phyloP scores from a whole-genome alignment of 768 basidiomycete genomes.

The Boletus rex-veris region DNA sequence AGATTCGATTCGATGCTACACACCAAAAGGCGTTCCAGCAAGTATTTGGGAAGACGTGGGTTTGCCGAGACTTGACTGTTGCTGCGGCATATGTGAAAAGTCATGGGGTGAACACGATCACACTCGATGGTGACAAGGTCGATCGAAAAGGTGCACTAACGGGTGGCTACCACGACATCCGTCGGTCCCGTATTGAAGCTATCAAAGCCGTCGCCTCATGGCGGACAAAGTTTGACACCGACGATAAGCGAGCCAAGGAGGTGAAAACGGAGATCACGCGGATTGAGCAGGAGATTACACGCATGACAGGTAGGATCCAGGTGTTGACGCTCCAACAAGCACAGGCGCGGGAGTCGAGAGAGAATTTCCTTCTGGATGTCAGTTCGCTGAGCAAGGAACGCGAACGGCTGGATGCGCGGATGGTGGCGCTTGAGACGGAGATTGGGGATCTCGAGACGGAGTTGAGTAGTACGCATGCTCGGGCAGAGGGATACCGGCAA shows the following conservation, averaged over 20 bases:
- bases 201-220: constrained; percentile 75
- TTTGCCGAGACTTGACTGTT: constrained; percentile 88
- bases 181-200: constrained; percentile 84
- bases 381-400: constrained; percentile 59
- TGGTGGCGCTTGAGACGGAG: constrained; percentile 61
- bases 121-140: constrained; percentile 95
- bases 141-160: constrained; percentile 95
- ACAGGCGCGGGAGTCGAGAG: constrained; percentile 65
- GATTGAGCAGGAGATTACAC: constrained; percentile 86
- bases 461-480: constrained; percentile 55
- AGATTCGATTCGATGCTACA: constrained; percentile 68
- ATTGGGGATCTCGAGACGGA: constrained; percentile 73
- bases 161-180: constrained; percentile 92
- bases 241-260: constrained; percentile 62
- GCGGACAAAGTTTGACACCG: constrained; percentile 66
- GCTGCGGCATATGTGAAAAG: constrained; percentile 93
- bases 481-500: constrained; percentile 57
- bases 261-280: constrained; percentile 66
- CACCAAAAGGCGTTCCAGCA: constrained; percentile 89
- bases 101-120: constrained; percentile 95
- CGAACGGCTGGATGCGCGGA: constrained; percentile 61
- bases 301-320: constrained; percentile 66
- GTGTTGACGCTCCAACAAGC: constrained; percentile 66
- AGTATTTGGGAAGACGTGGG: constrained; percentile 96
- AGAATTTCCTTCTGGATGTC: constrained; percentile 62